Base-by-base conservation (phyloP, 305 asterid genomes). In the Plantago lanceolata region DNA sequence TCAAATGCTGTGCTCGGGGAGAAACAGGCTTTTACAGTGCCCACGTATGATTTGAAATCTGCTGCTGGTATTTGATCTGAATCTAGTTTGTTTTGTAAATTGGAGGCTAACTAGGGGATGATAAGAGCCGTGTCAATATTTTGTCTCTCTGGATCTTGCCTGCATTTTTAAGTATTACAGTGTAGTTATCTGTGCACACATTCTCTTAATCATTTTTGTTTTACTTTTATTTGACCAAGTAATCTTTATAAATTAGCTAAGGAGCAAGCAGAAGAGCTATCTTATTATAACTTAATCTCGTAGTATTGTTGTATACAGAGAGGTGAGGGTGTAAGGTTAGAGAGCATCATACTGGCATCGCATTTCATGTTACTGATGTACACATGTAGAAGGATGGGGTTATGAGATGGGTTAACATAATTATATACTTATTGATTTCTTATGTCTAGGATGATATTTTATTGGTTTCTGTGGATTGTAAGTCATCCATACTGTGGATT, bases 31-130 rank as follows among this genome's bases (percentile, higher is more conserved):
- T 93, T 93, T 80, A 87, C 97, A 21, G 99, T 93, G 85, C 99
- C 99, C 89, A 84, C 90, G 78, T 93, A 93, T 84, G 99, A 93
- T 83, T 83, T 93, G 91, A 93, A 84, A 85, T 93, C 99, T 78
- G 99, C 99, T 79, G 96, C 97, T 70, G 99, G 99, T 89, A 93
- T 87, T 84, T 84, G 73, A 81, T 85, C 96, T 80, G 69, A 80
- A 81, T 89, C 84, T 71, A 20, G 75, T 77, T 81, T 66, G 57
- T 65, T 68, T 77, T 75, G 74, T 58, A 53, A 66, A 70, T 67
- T 48, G 61, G 64, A 69, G 73, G 40, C 69, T 65, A 66, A 62
- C 37, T 63, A 45, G 53, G 31, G 26, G 33, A 26, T 59, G 79
- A 61, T 64, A 12, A 47, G 68, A 77, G 65, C 65, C 68, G 31